These are phyloP conservation scores for Pseudopyrenochaeta lycopersici DNA, from an alignment of 2,329 filamentous ascomycete species.

Conservation along the genomic window DNA sequence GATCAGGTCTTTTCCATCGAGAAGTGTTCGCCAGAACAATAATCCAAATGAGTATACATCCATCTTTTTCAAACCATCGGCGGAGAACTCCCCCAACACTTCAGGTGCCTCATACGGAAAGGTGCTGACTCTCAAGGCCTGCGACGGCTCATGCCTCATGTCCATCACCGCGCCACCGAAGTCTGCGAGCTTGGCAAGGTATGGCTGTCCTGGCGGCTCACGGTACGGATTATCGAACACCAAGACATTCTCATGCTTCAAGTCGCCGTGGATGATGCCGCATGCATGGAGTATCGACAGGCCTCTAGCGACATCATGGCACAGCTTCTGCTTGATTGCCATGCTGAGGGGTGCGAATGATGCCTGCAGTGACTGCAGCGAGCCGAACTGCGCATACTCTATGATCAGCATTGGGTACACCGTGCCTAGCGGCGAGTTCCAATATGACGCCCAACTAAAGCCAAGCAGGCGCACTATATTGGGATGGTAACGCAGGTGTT, in stretches of 20 bases:
- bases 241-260: constrained; percentile 23
- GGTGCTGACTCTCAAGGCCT: too few relatives aligned
- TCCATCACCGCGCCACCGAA: constrained; percentile 20
- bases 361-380: constrained; percentile 9
- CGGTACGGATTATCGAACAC: constrained; percentile 3
- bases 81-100: background rate
- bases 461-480: constrained; percentile 15
- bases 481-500: constrained; percentile 7
- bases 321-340: constrained; percentile 14
- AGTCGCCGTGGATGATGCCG: constrained; percentile 18
- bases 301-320: constrained; percentile 14
- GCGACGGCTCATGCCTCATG: constrained; percentile 9
- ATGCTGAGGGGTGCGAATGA: constrained; percentile 4
- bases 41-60: constrained; percentile 19
- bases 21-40: constrained; percentile 9
- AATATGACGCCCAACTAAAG: constrained; percentile 13
- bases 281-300: constrained; percentile 13
- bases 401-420: constrained; percentile 14
- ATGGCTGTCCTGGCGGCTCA: background rate
- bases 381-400: constrained; percentile 15
- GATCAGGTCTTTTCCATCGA: constrained; percentile 9
- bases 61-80: constrained; percentile 10
- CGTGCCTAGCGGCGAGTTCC: background rate
- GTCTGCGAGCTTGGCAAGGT: constrained; percentile 13
- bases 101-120: constrained; percentile 11